phyloP scores from a whole-genome alignment of 1,284 basidiomycete genomes.

The Rhodotorula sp. region DNA sequence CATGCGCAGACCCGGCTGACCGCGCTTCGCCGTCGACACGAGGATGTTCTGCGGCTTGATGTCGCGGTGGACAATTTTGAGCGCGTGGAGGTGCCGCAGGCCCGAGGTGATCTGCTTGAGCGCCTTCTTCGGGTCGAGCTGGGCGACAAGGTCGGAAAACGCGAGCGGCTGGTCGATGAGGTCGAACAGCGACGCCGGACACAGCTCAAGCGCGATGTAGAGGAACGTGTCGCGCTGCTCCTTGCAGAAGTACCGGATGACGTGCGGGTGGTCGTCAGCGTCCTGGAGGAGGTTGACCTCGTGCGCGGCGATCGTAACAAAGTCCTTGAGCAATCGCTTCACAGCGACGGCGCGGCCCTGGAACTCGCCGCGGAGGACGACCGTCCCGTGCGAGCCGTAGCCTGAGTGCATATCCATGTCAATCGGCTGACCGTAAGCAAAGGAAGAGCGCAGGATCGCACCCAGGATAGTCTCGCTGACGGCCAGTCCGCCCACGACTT shows the following conservation, averaged over 20 bases:
- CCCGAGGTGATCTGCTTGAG: conserved; percentile 85
- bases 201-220: conserved; percentile 95
- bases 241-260: conserved; percentile 95
- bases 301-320: conserved; percentile 89
- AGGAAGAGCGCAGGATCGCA: conserved; percentile 11
- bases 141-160: conserved; percentile 60
- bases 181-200: conserved; percentile 91
- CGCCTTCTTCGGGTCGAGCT: conserved; percentile 84
- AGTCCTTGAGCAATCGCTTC: conserved; percentile 91
- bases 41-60: conserved; percentile 99
- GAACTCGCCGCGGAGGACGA: conserved; percentile 89
- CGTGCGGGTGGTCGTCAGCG: conserved; percentile 96
- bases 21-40: conserved; percentile 67
- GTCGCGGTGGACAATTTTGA: conserved; percentile 96
- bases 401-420: conserved; percentile 57
- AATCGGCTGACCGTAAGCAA: not conserved
- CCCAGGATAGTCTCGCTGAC: conserved; percentile 47
- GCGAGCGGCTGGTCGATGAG: conserved; percentile 77
- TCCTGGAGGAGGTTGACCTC: conserved; percentile 94
- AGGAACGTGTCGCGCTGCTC: conserved; percentile 90
- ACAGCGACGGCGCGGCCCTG: conserved; percentile 96
- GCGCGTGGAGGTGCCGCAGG: conserved; percentile 83
- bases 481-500: conserved; percentile 38
- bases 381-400: conserved; percentile 94
- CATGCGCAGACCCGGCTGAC: conserved; percentile 64